Percentiles rank a stretch among this genome's conserved stretches.
These are phyloP conservation scores for Cardamine resedifolia DNA, from an alignment of 345 rosid species.

Conservation along the genomic window DNA sequence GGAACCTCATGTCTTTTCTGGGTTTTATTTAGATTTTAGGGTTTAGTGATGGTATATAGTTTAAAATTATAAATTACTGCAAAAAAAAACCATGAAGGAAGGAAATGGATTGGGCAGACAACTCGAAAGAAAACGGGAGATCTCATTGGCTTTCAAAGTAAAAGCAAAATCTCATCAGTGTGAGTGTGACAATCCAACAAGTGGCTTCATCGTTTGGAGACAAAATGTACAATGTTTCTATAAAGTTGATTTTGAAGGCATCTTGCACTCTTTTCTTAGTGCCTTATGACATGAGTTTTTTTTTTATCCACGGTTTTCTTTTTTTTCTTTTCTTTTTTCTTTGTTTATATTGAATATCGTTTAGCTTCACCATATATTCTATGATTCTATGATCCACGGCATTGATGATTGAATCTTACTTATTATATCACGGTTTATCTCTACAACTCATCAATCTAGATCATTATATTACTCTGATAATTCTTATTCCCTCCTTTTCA, in stretches of 20 bases:
- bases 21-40: neutral
- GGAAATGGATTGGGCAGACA: neutral
- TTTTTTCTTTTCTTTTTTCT: neutral
- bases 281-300: constrained; percentile 22
- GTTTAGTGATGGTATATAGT: neutral
- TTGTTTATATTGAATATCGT: constrained; percentile 4
- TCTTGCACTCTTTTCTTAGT: constrained; percentile 26
- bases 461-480: neutral
- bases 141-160: constrained; percentile 27
- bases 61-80: too few relatives aligned
- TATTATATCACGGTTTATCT: neutral
- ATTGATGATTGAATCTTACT: neutral
- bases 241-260: constrained; percentile 22
- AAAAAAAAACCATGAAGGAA: neutral
- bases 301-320: neutral
- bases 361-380: constrained; percentile 3
- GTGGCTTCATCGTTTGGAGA: constrained; percentile 36
- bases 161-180: constrained; percentile 20
- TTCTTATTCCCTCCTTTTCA: too few relatives aligned
- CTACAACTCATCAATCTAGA: neutral
- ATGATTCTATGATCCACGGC: constrained; percentile 7
- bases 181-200: constrained; percentile 33
- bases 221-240: constrained; percentile 36
- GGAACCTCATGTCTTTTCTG: neutral
- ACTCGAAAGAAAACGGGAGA: constrained; percentile 8